Conservation (phyloP, 179 eudicot species). For the Kewa caespitosa region DNA sequence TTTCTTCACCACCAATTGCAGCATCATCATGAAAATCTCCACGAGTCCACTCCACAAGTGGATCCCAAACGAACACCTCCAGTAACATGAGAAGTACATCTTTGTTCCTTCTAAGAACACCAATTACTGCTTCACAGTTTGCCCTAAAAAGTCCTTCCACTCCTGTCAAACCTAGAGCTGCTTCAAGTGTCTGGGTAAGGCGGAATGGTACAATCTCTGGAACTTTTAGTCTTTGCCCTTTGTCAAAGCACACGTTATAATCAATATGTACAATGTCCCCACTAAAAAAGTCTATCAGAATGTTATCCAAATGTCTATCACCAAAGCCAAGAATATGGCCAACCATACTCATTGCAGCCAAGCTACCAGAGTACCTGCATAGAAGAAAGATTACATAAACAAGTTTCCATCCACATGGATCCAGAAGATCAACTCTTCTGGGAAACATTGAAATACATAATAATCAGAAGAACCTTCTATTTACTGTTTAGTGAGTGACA, state of each 20-base stretch:
- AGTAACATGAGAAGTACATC: slow-evolving; percentile 87
- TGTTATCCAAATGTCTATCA: slow-evolving; percentile 97
- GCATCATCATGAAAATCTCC: slow-evolving; percentile 98
- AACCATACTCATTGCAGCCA: slow-evolving; percentile 98
- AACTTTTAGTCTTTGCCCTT: slow-evolving; percentile 90
- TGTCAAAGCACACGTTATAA: slow-evolving; percentile 98
- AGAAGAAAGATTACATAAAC: slow-evolving; percentile 15
- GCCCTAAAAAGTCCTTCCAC: slow-evolving; percentile 90
- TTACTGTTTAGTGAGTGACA: not conserved
- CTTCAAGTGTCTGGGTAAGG: slow-evolving; percentile 92
- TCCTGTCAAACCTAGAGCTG: slow-evolving; percentile 93
- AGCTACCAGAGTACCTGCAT: slow-evolving; percentile 83
- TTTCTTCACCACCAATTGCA: slow-evolving; percentile 96
- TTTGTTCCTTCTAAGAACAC: slow-evolving; percentile 79
- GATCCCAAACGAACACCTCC: slow-evolving; percentile 99
- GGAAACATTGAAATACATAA: not conserved
- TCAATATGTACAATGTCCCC: slow-evolving; percentile 98
- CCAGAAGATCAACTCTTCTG: not conserved
- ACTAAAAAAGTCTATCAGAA: slow-evolving; percentile 77
- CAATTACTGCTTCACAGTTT: slow-evolving; percentile 93
- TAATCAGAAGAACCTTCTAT: not conserved
- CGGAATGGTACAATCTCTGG: slow-evolving; percentile 99
- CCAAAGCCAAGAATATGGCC: slow-evolving; percentile 99
- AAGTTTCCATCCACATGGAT: slow-evolving; percentile 3
- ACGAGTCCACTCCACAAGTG: slow-evolving; percentile 99